Base-by-base conservation (phyloP, 345 rosid species). In the Bretschneidera sinensis region DNA sequence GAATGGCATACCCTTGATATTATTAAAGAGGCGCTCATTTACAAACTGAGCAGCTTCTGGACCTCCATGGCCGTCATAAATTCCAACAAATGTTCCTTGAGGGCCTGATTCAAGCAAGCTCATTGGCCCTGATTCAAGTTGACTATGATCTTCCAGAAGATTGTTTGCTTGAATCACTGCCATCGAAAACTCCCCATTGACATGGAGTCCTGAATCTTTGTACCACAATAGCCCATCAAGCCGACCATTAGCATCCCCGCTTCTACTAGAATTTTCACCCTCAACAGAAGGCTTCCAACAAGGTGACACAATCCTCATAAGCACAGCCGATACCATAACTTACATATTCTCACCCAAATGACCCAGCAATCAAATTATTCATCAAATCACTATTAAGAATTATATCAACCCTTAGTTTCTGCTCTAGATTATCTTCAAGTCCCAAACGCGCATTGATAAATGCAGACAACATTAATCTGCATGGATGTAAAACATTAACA, bases 31-130 rank as follows among this genome's bases (percentile, higher is more conserved):
- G 54, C 66, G 83, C 6, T 95, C 81, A 63, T 88, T 91, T 2
- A 91, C 89, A 66, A 88, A 94, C 24, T 68, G 76, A 33, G 99
- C 87, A 51, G 99, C 83, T 78, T 95, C 99, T 8, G 99, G 91
- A 65, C 99, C 97, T 70, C 99, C 99, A 81, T 91, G 99, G 31
- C 96, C 99, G 67, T 95, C 97, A n/a, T 91, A 95, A 55, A 95
- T 74, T 72, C 99, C 99, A 43, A 95, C 92, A 78, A 91, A 95
- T 62, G 96, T 91, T 24, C 91, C 99, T 5, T 81, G 84, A 59
- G 96, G 96, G 23, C 97, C 95, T 9, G 87, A 71, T 24, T 91
- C 88, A 51, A 68, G 71, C 17, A 77, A 69, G 68, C 97, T 86
- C 79, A 91, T 57, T 5, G 92, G 89, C 72, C 99, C 99, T n/a